Evolutionary conservation across 139 green algal genomes (phyloP).

Genomic region (Micractinium sp.): DNA sequence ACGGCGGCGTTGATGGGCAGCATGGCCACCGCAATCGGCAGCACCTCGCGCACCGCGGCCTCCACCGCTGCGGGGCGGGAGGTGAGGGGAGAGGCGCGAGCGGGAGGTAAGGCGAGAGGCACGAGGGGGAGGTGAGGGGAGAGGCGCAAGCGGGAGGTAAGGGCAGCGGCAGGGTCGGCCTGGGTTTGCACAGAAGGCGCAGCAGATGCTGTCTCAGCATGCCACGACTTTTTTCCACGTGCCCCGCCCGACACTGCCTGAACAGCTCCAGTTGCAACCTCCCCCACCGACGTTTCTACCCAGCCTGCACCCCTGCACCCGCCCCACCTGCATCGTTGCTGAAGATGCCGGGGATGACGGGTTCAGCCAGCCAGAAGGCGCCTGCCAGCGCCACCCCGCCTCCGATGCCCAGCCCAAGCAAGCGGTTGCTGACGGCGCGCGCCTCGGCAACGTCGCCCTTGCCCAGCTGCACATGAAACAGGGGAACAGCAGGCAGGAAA

Average conservation of each 20-base stretch:
- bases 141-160: neutral
- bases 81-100: too few species aligned
- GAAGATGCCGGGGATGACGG: conserved; percentile 55
- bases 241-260: too few species aligned
- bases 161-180: too few species aligned
- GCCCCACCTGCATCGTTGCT: conserved; percentile 40
- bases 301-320: neutral
- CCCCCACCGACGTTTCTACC: too few species aligned
- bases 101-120: too few species aligned
- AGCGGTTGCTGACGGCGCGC: conserved; percentile 57
- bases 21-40: conserved; percentile 66
- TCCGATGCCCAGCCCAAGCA: conserved; percentile 65
- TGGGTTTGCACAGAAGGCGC: neutral
- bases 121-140: too few species aligned
- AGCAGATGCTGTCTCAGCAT: neutral
- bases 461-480: too few species aligned
- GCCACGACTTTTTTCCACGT: neutral
- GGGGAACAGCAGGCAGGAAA: neutral
- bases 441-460: conserved; percentile 37
- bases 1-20: conserved; percentile 80
- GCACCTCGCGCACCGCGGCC: conserved; percentile 47
- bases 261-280: neutral
- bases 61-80: conserved; percentile 32
- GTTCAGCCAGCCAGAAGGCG: conserved; percentile 20
- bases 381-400: conserved; percentile 31